Base-by-base conservation (phyloP, 2,329 filamentous ascomycete species). In the Pseudocercospora crystallina region DNA sequence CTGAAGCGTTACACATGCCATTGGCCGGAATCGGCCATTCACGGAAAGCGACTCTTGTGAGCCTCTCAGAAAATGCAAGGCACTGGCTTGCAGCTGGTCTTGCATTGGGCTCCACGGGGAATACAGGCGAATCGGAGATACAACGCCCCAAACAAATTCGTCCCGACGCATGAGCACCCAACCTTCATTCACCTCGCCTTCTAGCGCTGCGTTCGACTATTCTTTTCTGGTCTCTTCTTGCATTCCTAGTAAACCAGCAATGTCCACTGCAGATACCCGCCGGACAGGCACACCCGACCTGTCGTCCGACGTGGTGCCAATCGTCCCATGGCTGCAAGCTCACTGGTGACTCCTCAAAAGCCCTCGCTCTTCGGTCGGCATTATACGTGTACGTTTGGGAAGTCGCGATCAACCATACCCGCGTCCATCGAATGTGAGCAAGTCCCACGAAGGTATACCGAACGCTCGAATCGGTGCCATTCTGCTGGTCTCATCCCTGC, bases 291-390 rank as follows among this genome's bases (percentile, higher is more conserved):
- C 50, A 17, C 20, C 41, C 33, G 35, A 17, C 29, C 42, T 42
- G 42, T 51, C 40, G 55, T 55, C 47, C 47, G 39, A 53, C 53
- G 56, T 59, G 56, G 56, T 56, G 54, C 56, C 53, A 59, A 38
- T 56, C 49, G 47, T 20, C 40, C 47, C 50, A 45, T 44, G 36
- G 40, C 46, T 39, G 46, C 51, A 17, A 14, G 7, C 32, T 44
- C 42, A 50, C 26, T 52, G 43, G 44, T 54, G 47, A 47, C 31
- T 20, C 29, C 43, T 30, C 32, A 20, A 47, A 33, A 35, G 33
- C 15, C 47, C 30, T 41, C 34, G 40, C 36, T 29, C 44, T 29
- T 38, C 43, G 31, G 13, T 45, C 31, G 39, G 33, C 44, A 43
- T 8, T 32, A 45, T 53, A 32, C 35, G 46, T 8, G 30, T 20